Evolutionary conservation across 176 grass and related monocot species (phyloP).

Genomic region (Bromus sterilis): DNA sequence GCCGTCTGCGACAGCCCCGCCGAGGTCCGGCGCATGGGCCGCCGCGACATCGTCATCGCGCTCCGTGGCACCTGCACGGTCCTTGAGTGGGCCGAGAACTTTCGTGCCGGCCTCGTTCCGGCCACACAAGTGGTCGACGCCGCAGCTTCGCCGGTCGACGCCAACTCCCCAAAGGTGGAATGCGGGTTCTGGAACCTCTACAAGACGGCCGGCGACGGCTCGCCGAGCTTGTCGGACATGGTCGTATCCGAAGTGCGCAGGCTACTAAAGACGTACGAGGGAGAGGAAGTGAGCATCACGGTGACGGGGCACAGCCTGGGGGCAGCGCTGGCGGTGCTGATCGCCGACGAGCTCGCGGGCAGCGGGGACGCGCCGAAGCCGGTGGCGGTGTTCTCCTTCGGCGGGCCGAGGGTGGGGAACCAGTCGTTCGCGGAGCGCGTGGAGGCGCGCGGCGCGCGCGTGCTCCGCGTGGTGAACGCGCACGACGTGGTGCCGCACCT

Average conservation of each 20-base stretch:
- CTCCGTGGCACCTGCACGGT: slow-evolving; percentile 64
- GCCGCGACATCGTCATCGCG: slow-evolving; percentile 56
- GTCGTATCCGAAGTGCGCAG: slow-evolving; percentile 34
- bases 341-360: slow-evolving; percentile 45
- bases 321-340: slow-evolving; percentile 42
- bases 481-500: slow-evolving; percentile 52
- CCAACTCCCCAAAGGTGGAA: slow-evolving; percentile 38
- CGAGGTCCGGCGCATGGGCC: slow-evolving; percentile 59
- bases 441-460: slow-evolving; percentile 34
- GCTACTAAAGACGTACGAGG: slow-evolving; percentile 24
- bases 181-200: slow-evolving; percentile 61
- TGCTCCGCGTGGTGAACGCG: slow-evolving; percentile 62
- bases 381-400: slow-evolving; percentile 56
- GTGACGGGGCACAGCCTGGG: slow-evolving; percentile 62
- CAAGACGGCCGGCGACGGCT: slow-evolving; percentile 16
- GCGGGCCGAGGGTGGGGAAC: slow-evolving; percentile 49
- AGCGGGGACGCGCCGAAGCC: background rate
- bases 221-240: slow-evolving; percentile 37
- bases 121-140: background rate
- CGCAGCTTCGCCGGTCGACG: background rate
- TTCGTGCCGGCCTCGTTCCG: slow-evolving; percentile 47
- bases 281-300: slow-evolving; percentile 58
- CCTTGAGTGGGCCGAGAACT: slow-evolving; percentile 70
- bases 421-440: slow-evolving; percentile 35
- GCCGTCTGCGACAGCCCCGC: slow-evolving; percentile 39